Evolutionary conservation across 2,329 filamentous ascomycete genomes (phyloP).

Genomic region (Passalora sequoiae): DNA sequence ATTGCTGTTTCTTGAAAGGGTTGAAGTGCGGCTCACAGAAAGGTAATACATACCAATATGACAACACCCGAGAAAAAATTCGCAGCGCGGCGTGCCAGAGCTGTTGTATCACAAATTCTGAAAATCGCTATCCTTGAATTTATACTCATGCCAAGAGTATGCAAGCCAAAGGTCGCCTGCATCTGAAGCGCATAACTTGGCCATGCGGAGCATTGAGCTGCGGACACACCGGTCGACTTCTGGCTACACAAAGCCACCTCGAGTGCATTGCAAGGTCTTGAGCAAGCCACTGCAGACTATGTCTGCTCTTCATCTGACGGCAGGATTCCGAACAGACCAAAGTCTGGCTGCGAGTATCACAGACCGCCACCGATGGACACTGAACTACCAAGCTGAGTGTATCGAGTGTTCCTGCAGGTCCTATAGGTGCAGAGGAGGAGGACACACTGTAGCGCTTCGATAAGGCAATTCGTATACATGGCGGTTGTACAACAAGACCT

Average conservation of each 20-base stretch:
- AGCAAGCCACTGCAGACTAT: slow-evolving; percentile 12
- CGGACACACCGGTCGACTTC: slow-evolving; percentile 17
- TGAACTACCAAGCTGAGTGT: too few relatives aligned
- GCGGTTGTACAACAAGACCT: neutral
- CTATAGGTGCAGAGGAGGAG: slow-evolving; percentile 7
- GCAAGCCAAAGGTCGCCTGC: too few relatives aligned
- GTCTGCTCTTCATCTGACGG: slow-evolving; percentile 3
- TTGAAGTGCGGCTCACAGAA: slow-evolving; percentile 24
- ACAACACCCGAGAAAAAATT: slow-evolving; percentile 9
- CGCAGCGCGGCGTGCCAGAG: too few relatives aligned
- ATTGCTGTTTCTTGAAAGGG: slow-evolving; percentile 15
- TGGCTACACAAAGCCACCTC: slow-evolving; percentile 12
- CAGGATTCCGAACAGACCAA: too few relatives aligned
- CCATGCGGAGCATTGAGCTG: slow-evolving; percentile 10
- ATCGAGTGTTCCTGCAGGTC: slow-evolving; percentile 4
- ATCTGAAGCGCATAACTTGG: slow-evolving; percentile 1
- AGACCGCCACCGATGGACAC: too few relatives aligned
- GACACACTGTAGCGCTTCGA: slow-evolving; percentile 3
- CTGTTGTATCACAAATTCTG: too few relatives aligned
- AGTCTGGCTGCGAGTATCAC: too few relatives aligned
- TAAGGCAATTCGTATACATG: neutral
- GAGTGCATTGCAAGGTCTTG: slow-evolving; percentile 6
- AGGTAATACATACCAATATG: slow-evolving; percentile 6
- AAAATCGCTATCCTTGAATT: too few relatives aligned
- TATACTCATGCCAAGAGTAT: too few relatives aligned